Evolutionary conservation across 169 alveolate genomes (phyloP), one percentile per base, ranked within the genome.

Genomic region (Amoebophrya sp.): DNA sequence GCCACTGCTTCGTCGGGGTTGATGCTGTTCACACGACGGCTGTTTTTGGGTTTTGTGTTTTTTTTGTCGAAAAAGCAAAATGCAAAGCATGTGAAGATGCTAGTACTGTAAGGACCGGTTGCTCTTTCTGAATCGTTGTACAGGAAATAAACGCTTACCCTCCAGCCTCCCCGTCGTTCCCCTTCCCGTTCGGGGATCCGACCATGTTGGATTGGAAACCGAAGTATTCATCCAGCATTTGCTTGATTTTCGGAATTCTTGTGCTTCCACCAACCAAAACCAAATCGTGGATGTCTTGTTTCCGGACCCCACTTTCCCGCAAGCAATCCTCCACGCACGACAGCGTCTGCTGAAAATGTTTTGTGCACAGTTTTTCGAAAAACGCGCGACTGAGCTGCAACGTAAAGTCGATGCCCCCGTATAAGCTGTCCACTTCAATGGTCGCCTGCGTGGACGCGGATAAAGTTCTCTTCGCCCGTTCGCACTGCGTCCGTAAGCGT

Each of bases 1-100:
- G 99, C 99, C 89, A 99, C 99, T 77, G 99, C 99, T 94, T 98
- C 99, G 94, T 99, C 99, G 25, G 99, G 99, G 95, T 99, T 98
- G 90, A 99, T 53, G 98, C 98, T 91, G 97, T 97, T 96, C n/a
- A 97, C 93, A 77, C 97, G 96, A 94, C 99, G 98, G 23, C 98
- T 99, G 95, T 97, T n/a, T n/a, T n/a, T n/a, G n/a, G n/a, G n/a
- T n/a, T n/a, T n/a, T n/a, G n/a, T n/a, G n/a, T n/a, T n/a, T n/a
- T n/a, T n/a, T n/a, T n/a, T n/a, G n/a, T n/a, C n/a, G n/a, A n/a
- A n/a, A n/a, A n/a, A n/a, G n/a, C n/a, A n/a, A n/a, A n/a, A n/a
- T n/a, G n/a, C n/a, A n/a, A n/a, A n/a, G n/a, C n/a, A n/a, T n/a
- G n/a, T n/a, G n/a, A n/a, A n/a, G n/a, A n/a, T n/a, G n/a, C n/a